Conservation (phyloP, 371 early-diverging fungal species). For the Dichotomocladium elegans region DNA sequence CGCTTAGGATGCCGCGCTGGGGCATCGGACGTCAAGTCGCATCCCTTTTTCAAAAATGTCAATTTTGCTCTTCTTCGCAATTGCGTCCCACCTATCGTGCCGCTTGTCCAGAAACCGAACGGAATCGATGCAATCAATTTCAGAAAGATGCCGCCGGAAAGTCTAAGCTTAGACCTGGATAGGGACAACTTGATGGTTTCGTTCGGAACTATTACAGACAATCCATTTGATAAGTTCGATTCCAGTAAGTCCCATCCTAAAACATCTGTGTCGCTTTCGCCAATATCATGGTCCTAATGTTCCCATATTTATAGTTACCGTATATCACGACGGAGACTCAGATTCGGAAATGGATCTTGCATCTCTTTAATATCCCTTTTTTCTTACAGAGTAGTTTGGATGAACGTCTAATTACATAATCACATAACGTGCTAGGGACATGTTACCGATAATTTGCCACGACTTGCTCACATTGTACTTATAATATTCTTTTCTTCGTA, state of each 20-base stretch:
- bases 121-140: constrained; percentile 70
- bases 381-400: not conserved
- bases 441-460: too few species aligned
- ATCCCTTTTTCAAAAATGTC: constrained; percentile 88
- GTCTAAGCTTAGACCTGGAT: constrained; percentile 62
- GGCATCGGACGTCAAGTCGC: constrained; percentile 92
- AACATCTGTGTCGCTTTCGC: not conserved
- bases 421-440: too few species aligned
- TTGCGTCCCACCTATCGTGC: constrained; percentile 87
- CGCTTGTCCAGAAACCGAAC: constrained; percentile 52
- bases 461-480: too few species aligned
- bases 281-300: not conserved
- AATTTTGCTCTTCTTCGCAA: constrained; percentile 93
- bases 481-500: too few species aligned
- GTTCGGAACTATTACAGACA: constrained; percentile 47
- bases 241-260: constrained; percentile 41
- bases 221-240: constrained; percentile 68
- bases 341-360: constrained; percentile 24
- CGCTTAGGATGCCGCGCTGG: constrained; percentile 88
- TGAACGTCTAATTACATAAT: not conserved
- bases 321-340: constrained; percentile 64
- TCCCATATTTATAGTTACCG: constrained; percentile 47
- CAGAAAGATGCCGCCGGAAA: constrained; percentile 61
- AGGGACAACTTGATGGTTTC: constrained; percentile 31
- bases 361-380: not conserved